A percentile compares a stretch with the other conserved stretches of the same genome.
Evolutionary conservation across 768 basidiomycete species (phyloP).

Genomic region (Serendipita sp.): DNA sequence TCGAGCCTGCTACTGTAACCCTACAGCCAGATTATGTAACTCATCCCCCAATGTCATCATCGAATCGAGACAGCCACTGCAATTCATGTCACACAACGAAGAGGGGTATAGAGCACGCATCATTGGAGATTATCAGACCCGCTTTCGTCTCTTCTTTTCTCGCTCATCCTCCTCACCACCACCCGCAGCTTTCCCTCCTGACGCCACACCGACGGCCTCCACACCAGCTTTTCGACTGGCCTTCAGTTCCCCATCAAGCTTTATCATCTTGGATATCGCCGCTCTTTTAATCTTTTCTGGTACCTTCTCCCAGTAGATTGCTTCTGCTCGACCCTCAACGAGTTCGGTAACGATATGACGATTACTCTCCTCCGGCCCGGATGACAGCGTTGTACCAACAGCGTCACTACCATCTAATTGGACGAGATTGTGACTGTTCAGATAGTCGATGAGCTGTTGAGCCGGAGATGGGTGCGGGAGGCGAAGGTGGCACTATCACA

Average conservation of each 20-base stretch:
- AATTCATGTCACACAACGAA: too few species aligned
- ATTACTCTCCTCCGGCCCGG: slow-evolving; percentile 11
- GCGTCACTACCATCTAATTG: slow-evolving; percentile 45
- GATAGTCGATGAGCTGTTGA: not conserved
- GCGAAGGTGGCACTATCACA: slow-evolving; percentile 56
- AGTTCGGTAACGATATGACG: slow-evolving; percentile 33
- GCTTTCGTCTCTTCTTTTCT: too few species aligned
- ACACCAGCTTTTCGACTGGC: too few species aligned
- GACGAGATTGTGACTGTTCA: not conserved
- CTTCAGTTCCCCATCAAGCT: not conserved
- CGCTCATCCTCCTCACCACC: too few species aligned
- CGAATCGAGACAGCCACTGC: too few species aligned
- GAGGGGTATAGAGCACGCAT: too few species aligned
- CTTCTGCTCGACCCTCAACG: slow-evolving; percentile 47
- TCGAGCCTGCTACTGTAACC: too few species aligned
- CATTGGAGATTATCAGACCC: too few species aligned
- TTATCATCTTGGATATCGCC: slow-evolving; percentile 34
- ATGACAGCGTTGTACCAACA: slow-evolving; percentile 19
- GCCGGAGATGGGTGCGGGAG: slow-evolving; percentile 31
- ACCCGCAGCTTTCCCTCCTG: too few species aligned
- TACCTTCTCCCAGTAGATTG: slow-evolving; percentile 65
- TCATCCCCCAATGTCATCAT: too few species aligned
- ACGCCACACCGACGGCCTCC: too few species aligned
- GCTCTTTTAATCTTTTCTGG: slow-evolving; percentile 53
- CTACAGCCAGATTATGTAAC: too few species aligned